Percentiles rank a stretch among this genome's conserved stretches.
These are phyloP conservation scores for Annulohypoxylon truncatum DNA, from an alignment of 2,329 filamentous ascomycete genomes.

Conservation along the genomic window DNA sequence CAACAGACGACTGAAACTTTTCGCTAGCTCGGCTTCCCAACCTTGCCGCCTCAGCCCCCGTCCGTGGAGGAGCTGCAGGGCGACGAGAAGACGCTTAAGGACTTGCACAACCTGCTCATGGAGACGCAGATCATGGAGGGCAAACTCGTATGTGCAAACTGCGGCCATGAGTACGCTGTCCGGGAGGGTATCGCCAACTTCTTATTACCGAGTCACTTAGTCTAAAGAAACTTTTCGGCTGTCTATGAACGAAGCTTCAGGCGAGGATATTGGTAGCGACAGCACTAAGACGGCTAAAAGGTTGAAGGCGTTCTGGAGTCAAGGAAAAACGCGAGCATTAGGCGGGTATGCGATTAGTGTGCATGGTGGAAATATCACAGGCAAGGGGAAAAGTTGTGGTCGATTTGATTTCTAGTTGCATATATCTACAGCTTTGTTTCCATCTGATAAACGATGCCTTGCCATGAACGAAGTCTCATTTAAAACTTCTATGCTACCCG, in stretches of 20 bases:
- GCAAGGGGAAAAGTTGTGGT: constrained; percentile 22
- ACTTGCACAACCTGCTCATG: constrained; percentile 83
- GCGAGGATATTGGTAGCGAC: background rate
- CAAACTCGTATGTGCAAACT: constrained; percentile 89
- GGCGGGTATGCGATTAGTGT: background rate
- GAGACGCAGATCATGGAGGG: constrained; percentile 93
- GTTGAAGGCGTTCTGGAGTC: constrained; percentile 42
- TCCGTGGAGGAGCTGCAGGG: constrained; percentile 69
- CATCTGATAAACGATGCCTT: constrained; percentile 19
- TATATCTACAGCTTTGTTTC: constrained; percentile 40
- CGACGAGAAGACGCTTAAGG: constrained; percentile 77
- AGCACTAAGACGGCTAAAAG: background rate
- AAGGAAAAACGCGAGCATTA: background rate
- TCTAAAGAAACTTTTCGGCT: constrained; percentile 54
- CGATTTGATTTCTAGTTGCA: constrained; percentile 34
- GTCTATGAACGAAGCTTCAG: background rate
- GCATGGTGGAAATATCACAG: constrained; percentile 20
- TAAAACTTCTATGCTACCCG: constrained; percentile 37
- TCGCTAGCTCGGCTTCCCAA: constrained; percentile 79
- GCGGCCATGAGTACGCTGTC: constrained; percentile 92
- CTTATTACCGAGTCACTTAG: constrained; percentile 90
- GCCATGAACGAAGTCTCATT: constrained; percentile 24
- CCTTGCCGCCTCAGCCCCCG: constrained; percentile 73
- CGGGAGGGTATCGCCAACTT: constrained; percentile 98
- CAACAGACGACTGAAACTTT: constrained; percentile 13